Base-by-base conservation (phyloP, 2,329 filamentous ascomycete genomes). In the Tolypocladium endophyticum region DNA sequence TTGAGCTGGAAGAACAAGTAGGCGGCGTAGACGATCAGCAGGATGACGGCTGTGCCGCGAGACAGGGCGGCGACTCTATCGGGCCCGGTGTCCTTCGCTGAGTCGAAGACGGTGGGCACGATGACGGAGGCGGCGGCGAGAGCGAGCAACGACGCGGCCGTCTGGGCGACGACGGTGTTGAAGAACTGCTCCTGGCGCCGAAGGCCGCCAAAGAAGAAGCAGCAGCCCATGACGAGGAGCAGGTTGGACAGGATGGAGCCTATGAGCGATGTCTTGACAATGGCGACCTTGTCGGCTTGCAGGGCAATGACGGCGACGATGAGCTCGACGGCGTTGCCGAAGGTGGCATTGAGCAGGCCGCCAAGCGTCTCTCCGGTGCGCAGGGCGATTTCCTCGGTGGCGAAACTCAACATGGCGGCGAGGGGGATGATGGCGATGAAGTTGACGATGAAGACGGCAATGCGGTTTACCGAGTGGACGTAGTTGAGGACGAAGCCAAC, bases 1-100 rank as follows among this genome's bases (percentile, higher is more conserved):
- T 91, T 90, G 61, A 97, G 85, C 73, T 97, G 93, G 79, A 97
- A 97, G 73, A 90, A 81, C 2, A 97, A 85, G 69, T 95, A 97
- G 60, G 84, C 88, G 56, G 74, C 85, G 72, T 97, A 97, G 12
- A 95, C 88, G 55, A 95, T 71, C 1, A 97, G 81, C 5, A 97
- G 81, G 62, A 97, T 92, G 62, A 97, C 76, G 0, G 89, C 78
- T 1, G 88, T 90, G 57, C 89, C 89, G 59, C 88, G 84, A 0
- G 89, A 92, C 28, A 89, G 75, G 59, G 77, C 76, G 16, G 84
- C 83, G 16, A 89, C 84, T 4, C 83, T 81, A 6, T 65, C 60
- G 30, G 70, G 65, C 1, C 71, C 67, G 1, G 79, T 77, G 36
- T 73, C 69, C 55, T 74, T 76, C 20, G 76, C 74, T 18, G 79